Conservation (phyloP, 306 rosid genomes). For the Quercus bicolor region DNA sequence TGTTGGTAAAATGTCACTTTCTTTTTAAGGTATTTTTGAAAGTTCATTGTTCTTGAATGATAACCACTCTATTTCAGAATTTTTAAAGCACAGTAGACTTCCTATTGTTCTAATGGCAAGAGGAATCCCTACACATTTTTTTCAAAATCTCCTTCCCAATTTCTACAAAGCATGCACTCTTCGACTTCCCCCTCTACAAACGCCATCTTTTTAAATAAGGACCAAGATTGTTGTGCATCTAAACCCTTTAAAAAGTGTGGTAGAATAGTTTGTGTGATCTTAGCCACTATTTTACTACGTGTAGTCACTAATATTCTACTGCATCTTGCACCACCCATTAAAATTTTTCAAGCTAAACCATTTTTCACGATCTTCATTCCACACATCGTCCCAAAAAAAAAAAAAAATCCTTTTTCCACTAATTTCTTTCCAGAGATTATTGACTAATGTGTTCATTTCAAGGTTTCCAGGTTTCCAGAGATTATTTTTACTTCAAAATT, state of each 20-base stretch:
- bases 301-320: background rate
- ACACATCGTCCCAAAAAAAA: background rate
- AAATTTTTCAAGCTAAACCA: too few relatives aligned
- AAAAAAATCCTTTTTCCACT: background rate
- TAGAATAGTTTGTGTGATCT: background rate
- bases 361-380: too few relatives aligned
- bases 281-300: background rate
- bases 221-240: background rate
- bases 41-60: too few relatives aligned
- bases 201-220: background rate
- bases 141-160: background rate
- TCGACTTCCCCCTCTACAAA: background rate
- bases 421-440: background rate
- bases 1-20: too few relatives aligned
- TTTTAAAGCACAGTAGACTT: background rate
- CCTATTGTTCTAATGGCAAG: slow-evolving; percentile 10
- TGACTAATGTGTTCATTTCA: background rate
- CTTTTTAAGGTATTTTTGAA: too few relatives aligned
- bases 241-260: background rate
- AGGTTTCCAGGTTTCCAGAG: background rate
- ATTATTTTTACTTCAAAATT: background rate
- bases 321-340: too few relatives aligned
- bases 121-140: slow-evolving; percentile 13
- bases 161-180: background rate
- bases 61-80: background rate